Base-by-base conservation (phyloP, 768 basidiomycete species). In the Cytidiella melzeri region DNA sequence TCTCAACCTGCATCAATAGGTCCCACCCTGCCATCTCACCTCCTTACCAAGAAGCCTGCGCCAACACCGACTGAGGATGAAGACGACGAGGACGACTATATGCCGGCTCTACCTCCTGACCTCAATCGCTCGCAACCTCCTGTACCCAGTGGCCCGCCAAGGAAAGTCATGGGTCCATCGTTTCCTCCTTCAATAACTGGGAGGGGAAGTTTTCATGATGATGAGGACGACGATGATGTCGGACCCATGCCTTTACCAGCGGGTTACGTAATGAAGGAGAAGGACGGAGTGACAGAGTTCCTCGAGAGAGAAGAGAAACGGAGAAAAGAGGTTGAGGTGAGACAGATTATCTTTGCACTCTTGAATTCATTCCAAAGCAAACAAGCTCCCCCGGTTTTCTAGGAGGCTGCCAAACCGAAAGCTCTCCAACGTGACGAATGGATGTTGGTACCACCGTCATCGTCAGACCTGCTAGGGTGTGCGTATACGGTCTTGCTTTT, bases 361-460 rank as follows among this genome's bases (percentile, higher is more conserved):
- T n/a, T 40, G 41, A 20, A 26, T 37, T 23, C 18, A 13, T 20
- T 46, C 43, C 53, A 43, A 54, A 47, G 20, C 43, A 21, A 34
- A 38, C 41, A 50, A 54, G 48, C 41, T 38, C 5, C 37, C 27
- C 11, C 28, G 15, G 26, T 51, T 25, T 43, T 46, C 6, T 41
- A 57, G 80, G 92, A 88, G 71, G 86, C 83, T 1, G 68, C 73
- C 10, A 84, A 86, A 57, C 88, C 88, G 10, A 92, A 92, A 64
- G 76, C 77, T 34, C 70, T 81, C 34, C 71, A 91, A 64, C 81
- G 96, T 38, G 91, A 97, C 18, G 93, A 94, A 64, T 99, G 96
- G 96, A 99, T 99, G 96, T 75, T 98, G 40, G 86, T 87, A 1
- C 95, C 95, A 1, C 95, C 96, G 0, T 81, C 84, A 18, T 79